phyloP scores from a whole-genome alignment of 768 basidiomycete genomes.

The Leccinum incarnatum region DNA sequence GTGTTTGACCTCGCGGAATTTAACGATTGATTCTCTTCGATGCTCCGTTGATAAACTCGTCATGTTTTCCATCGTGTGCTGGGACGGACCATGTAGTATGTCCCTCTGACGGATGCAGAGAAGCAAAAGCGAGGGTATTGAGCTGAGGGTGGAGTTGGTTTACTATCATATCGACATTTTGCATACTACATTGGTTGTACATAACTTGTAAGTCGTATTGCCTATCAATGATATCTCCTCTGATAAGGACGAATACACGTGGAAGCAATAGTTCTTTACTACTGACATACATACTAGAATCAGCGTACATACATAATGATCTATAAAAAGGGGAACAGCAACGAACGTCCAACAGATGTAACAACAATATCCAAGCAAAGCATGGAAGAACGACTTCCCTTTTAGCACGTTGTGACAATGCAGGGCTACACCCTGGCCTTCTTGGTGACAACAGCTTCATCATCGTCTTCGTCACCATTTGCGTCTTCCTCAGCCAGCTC shows the following conservation, averaged over 20 bases:
- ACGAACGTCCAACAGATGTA: not conserved
- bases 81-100: slow-evolving; percentile 44
- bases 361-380: slow-evolving; percentile 1
- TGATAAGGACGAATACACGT: not conserved
- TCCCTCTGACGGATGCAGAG: slow-evolving; percentile 65
- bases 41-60: not conserved
- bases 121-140: slow-evolving; percentile 35
- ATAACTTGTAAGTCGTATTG: not conserved
- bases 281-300: not conserved
- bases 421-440: slow-evolving; percentile 26
- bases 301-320: slow-evolving; percentile 14
- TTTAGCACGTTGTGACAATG: not conserved
- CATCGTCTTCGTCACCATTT: slow-evolving; percentile 10
- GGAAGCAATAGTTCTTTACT: not conserved
- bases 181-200: too few species aligned
- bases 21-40: slow-evolving; percentile 8
- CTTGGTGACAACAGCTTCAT: slow-evolving; percentile 12
- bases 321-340: slow-evolving; percentile 12
- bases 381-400: not conserved
- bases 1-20: slow-evolving; percentile 11
- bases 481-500: slow-evolving; percentile 17
- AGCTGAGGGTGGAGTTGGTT: not conserved
- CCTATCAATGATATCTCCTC: not conserved
- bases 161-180: too few species aligned
- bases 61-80: not conserved